Evolutionary conservation across 306 rosid genomes (phyloP).

Genomic region (Quercus robur): DNA sequence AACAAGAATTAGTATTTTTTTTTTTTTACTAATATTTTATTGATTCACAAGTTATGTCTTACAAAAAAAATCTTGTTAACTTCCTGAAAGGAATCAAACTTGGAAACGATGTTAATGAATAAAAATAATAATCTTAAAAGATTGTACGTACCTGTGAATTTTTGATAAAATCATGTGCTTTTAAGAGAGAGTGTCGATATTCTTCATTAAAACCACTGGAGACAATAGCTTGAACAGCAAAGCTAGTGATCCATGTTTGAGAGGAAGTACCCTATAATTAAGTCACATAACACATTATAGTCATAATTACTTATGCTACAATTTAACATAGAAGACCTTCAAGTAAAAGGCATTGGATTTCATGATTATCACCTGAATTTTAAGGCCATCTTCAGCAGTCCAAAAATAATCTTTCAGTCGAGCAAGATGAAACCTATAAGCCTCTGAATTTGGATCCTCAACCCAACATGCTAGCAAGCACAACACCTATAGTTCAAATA

Average conservation of each 20-base stretch:
- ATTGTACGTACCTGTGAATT: conserved; percentile 41
- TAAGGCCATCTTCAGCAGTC: conserved; percentile 82
- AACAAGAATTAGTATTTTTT: no score
- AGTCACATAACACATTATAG: neutral
- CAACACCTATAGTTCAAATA: conserved; percentile 23
- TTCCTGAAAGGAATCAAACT: neutral
- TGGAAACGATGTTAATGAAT: no score
- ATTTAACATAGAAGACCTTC: no score
- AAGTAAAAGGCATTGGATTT: neutral
- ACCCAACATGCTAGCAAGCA: conserved; percentile 63
- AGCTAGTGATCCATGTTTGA: conserved; percentile 54
- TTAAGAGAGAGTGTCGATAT: conserved; percentile 40
- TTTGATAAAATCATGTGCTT: conserved; percentile 55
- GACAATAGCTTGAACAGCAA: conserved; percentile 54
- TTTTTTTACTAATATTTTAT: no score
- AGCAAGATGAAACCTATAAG: conserved; percentile 62
- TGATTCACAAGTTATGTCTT: no score
- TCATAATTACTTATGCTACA: no score
- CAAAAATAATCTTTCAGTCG: conserved; percentile 65
- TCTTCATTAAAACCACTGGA: conserved; percentile 42
- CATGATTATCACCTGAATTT: conserved; percentile 40
- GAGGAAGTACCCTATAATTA: conserved; percentile 28
- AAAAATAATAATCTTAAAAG: no score
- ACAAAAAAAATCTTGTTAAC: no score
- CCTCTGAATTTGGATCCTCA: conserved; percentile 66